Percentiles rank a stretch among this genome's conserved stretches.
phyloP scores from a whole-genome alignment of 2,329 filamentous ascomycete genomes.

The Ilyonectria mors-panacis region DNA sequence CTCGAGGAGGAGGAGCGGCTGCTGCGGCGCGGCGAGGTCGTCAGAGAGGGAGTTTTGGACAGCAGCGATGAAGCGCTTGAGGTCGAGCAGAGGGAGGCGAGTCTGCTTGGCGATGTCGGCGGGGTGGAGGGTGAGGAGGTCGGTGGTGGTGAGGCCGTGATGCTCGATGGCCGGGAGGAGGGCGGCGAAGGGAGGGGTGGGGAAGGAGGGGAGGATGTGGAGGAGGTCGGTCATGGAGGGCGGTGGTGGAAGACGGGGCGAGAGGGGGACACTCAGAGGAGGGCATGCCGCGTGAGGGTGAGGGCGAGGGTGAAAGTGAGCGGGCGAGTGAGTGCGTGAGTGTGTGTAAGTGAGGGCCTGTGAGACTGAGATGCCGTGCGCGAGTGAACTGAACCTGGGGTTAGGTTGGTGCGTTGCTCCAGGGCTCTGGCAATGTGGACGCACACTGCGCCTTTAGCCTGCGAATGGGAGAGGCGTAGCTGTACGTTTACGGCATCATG shows the following conservation, averaged over 20 bases:
- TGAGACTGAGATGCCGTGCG: neutral
- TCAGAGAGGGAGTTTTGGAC: constrained; percentile 77
- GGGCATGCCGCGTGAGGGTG: constrained; percentile 28
- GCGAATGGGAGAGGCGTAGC: constrained; percentile 2
- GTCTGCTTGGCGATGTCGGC: constrained; percentile 89
- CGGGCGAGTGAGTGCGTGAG: neutral
- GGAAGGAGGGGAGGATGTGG: constrained; percentile 85
- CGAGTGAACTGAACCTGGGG: neutral
- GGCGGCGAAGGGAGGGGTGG: constrained; percentile 77
- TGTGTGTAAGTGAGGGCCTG: constrained; percentile 7
- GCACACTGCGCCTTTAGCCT: neutral
- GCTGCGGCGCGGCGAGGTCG: constrained; percentile 62
- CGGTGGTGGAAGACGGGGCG: constrained; percentile 25
- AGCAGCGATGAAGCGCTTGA: constrained; percentile 80
- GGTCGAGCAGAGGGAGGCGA: constrained; percentile 83
- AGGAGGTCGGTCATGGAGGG: constrained; percentile 86
- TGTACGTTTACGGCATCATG: constrained; percentile 3
- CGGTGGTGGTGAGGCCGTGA: constrained; percentile 82
- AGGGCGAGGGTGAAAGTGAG: neutral
- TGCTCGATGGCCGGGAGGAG: constrained; percentile 86
- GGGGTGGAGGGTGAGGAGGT: constrained; percentile 87
- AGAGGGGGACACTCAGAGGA: constrained; percentile 17
- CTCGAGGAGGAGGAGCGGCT: constrained; percentile 43
- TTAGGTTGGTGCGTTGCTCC: neutral
- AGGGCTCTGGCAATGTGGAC: neutral